Conservation (phyloP, 192 early-diverging fungal species). For the Glomus cerebriforme region DNA sequence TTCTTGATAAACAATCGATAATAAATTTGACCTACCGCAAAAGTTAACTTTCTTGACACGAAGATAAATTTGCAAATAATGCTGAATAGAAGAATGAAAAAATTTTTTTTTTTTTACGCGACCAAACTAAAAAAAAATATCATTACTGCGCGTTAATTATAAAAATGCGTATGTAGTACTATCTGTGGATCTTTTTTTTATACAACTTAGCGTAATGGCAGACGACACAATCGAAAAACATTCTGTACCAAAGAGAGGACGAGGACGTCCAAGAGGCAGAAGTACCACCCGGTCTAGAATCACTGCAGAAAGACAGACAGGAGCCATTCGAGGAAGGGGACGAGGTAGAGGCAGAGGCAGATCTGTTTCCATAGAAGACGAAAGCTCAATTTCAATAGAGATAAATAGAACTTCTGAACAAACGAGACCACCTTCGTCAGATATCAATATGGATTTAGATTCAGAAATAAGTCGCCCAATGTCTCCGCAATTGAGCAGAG, state of each 20-base stretch:
- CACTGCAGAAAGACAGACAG: neutral
- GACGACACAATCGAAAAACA: neutral
- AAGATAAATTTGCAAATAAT: no score
- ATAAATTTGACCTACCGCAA: no score
- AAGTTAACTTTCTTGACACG: no score
- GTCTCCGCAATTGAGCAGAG: neutral
- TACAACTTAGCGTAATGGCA: neutral
- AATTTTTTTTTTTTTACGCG: no score
- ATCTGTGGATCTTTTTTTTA: no score
- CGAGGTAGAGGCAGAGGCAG: neutral
- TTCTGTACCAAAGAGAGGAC: neutral
- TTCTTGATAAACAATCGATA: no score
- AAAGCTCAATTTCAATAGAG: neutral
- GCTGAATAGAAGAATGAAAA: no score
- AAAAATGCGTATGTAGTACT: no score
- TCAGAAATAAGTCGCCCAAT: neutral
- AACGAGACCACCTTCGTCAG: no score
- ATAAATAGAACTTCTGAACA: neutral
- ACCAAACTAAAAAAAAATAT: no score
- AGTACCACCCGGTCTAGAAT: neutral
- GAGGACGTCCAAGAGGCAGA: neutral
- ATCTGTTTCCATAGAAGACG: neutral
- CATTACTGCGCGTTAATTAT: no score
- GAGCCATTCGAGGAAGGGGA: neutral
- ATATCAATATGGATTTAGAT: neutral